Conservation (phyloP, 1,139 yeast species). For the Suhomyces taliae region DNA sequence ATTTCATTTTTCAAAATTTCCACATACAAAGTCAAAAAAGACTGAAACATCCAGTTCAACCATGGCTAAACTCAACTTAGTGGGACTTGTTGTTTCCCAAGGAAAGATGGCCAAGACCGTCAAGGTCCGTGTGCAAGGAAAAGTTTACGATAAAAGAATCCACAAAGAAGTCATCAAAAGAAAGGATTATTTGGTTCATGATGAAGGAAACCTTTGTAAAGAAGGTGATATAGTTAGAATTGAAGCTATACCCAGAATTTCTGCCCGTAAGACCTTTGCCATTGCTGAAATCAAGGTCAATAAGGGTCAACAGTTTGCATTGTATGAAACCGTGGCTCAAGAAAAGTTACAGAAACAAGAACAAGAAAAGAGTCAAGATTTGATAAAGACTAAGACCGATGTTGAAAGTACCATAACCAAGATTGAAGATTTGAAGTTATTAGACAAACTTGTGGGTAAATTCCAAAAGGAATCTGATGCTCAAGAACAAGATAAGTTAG, state of each 20-base stretch:
- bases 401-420: constrained; percentile 37
- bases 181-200: constrained; percentile 89
- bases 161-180: constrained; percentile 77
- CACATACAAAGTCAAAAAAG: too few species aligned
- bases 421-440: constrained; percentile 49
- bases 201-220: constrained; percentile 85
- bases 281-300: constrained; percentile 88
- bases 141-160: constrained; percentile 64
- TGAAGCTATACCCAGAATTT: constrained; percentile 83
- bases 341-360: constrained; percentile 64
- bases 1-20: background rate
- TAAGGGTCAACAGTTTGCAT: constrained; percentile 88
- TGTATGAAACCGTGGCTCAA: constrained; percentile 74
- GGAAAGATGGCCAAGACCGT: constrained; percentile 96
- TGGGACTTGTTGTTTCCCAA: constrained; percentile 91
- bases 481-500: constrained; percentile 39
- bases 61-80: constrained; percentile 88
- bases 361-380: constrained; percentile 47
- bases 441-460: constrained; percentile 42
- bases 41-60: constrained; percentile 2
- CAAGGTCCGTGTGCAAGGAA: constrained; percentile 83
- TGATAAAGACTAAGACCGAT: constrained; percentile 46
- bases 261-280: constrained; percentile 85
- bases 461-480: constrained; percentile 32
- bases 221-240: constrained; percentile 96